A percentile compares a stretch with the other conserved stretches of the same genome.
Conservation (phyloP, 1,284 basidiomycete species). For the Cutaneotrichosporon sp. region DNA sequence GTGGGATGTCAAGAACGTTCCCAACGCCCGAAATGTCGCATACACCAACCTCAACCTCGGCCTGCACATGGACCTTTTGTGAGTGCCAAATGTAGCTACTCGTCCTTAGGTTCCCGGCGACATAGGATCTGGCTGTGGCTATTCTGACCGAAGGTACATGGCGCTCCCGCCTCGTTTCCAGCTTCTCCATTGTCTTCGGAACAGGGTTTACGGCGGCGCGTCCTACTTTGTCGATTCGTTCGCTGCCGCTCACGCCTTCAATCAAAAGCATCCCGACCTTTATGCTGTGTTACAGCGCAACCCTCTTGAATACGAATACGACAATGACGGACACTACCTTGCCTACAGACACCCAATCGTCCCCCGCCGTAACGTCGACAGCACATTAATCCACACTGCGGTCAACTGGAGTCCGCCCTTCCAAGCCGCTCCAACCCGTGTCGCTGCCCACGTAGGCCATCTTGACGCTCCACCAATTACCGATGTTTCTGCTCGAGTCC, state of each 20-base stretch:
- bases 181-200: slow-evolving; percentile 83
- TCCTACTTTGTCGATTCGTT: slow-evolving; percentile 88
- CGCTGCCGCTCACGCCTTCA: slow-evolving; percentile 59
- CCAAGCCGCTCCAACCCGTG: slow-evolving; percentile 61
- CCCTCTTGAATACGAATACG: slow-evolving; percentile 82
- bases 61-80: slow-evolving; percentile 90
- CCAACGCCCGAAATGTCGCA: slow-evolving; percentile 79
- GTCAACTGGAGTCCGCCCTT: slow-evolving; percentile 96
- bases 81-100: too few relatives aligned
- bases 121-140: too few relatives aligned
- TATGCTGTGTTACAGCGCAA: slow-evolving; percentile 58
- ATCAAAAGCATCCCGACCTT: slow-evolving; percentile 50
- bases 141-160: slow-evolving; percentile 68
- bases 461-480: neutral
- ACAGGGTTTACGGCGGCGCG: slow-evolving; percentile 74
- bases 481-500: slow-evolving; percentile 13
- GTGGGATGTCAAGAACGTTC: slow-evolving; percentile 83
- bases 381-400: slow-evolving; percentile 45
- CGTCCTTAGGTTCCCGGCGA: too few relatives aligned
- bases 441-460: slow-evolving; percentile 14
- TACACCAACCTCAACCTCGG: slow-evolving; percentile 90
- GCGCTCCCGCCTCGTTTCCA: slow-evolving; percentile 83
- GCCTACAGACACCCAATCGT: slow-evolving; percentile 74
- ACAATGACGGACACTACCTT: slow-evolving; percentile 86
- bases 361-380: slow-evolving; percentile 46